Percentiles rank a stretch among this genome's conserved stretches.
phyloP scores from a whole-genome alignment of 169 alveolate genomes.

The Cryptosporidium muris region DNA sequence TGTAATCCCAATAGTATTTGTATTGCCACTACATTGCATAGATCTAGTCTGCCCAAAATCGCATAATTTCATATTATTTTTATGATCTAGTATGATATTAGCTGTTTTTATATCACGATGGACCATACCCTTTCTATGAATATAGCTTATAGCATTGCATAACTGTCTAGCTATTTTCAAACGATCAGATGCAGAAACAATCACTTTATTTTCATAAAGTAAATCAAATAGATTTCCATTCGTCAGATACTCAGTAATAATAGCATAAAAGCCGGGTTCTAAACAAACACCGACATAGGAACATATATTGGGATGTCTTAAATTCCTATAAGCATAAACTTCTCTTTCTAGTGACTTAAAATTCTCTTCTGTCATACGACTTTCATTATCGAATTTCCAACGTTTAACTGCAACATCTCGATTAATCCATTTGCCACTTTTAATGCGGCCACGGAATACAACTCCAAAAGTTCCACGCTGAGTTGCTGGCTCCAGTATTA shows the following conservation, averaged over 20 bases:
- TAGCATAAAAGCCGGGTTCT: slow-evolving; percentile 77
- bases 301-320: slow-evolving; percentile 78
- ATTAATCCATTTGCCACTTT: slow-evolving; percentile 46
- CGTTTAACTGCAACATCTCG: slow-evolving; percentile 68
- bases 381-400: slow-evolving; percentile 66
- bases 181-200: slow-evolving; percentile 76
- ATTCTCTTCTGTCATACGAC: slow-evolving; percentile 60
- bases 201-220: slow-evolving; percentile 74
- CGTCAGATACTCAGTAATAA: slow-evolving; percentile 78
- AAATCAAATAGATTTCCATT: slow-evolving; percentile 80
- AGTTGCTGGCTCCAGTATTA: slow-evolving; percentile 64
- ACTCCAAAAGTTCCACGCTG: slow-evolving; percentile 71
- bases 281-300: slow-evolving; percentile 81
- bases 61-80: slow-evolving; percentile 79
- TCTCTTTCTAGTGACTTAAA: slow-evolving; percentile 80
- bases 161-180: slow-evolving; percentile 77
- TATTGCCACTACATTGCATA: slow-evolving; percentile 73
- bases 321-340: slow-evolving; percentile 78
- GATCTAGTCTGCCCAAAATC: slow-evolving; percentile 83
- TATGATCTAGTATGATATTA: slow-evolving; percentile 77
- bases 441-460: slow-evolving; percentile 48
- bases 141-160: slow-evolving; percentile 76
- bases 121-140: slow-evolving; percentile 77
- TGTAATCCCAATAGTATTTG: slow-evolving; percentile 40
- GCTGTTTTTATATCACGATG: slow-evolving; percentile 85